A percentile compares a stretch with the other conserved stretches of the same genome.
Evolutionary conservation across 2,329 filamentous ascomycete species (phyloP).

Genomic region (Hortaea werneckii): DNA sequence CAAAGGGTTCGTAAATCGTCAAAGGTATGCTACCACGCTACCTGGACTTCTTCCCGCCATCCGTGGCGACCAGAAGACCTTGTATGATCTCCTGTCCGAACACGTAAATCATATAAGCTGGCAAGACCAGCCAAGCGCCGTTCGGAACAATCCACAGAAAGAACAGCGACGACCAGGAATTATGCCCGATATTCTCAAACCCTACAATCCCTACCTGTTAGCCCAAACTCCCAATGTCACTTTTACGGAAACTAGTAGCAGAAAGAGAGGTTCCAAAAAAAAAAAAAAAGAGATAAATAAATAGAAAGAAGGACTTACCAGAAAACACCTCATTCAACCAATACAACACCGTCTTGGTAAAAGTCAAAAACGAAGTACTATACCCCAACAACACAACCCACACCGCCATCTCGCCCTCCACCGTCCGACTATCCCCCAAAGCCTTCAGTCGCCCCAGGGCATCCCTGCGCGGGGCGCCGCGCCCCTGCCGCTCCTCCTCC

Average conservation of each 20-base stretch:
- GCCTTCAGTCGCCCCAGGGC: slow-evolving; percentile 20
- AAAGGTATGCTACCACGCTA: slow-evolving; percentile 8
- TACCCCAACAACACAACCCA: slow-evolving; percentile 50
- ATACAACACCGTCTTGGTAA: slow-evolving; percentile 59
- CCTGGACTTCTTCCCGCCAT: slow-evolving; percentile 30
- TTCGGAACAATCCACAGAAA: slow-evolving; percentile 58
- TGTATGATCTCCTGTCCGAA: slow-evolving; percentile 53
- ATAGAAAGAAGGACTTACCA: slow-evolving; percentile 9
- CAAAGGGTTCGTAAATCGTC: too few species aligned
- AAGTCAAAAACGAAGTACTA: slow-evolving; percentile 50
- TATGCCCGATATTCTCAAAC: slow-evolving; percentile 54
- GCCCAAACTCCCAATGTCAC: neutral
- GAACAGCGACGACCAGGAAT: slow-evolving; percentile 42
- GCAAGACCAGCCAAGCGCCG: slow-evolving; percentile 55
- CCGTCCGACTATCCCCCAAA: slow-evolving; percentile 39
- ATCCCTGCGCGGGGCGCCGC: slow-evolving; percentile 31
- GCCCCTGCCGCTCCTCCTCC: slow-evolving; percentile 18
- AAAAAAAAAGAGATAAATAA: neutral
- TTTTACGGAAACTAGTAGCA: neutral
- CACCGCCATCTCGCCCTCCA: slow-evolving; percentile 43
- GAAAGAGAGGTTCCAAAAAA: neutral
- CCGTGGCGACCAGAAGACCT: slow-evolving; percentile 31
- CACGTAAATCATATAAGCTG: slow-evolving; percentile 51
- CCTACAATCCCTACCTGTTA: slow-evolving; percentile 31
- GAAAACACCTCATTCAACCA: slow-evolving; percentile 27